A percentile compares a stretch with the other conserved stretches of the same genome.
phyloP scores from a whole-genome alignment of 164 flowering plant genomes.

The Annona squamosa region DNA sequence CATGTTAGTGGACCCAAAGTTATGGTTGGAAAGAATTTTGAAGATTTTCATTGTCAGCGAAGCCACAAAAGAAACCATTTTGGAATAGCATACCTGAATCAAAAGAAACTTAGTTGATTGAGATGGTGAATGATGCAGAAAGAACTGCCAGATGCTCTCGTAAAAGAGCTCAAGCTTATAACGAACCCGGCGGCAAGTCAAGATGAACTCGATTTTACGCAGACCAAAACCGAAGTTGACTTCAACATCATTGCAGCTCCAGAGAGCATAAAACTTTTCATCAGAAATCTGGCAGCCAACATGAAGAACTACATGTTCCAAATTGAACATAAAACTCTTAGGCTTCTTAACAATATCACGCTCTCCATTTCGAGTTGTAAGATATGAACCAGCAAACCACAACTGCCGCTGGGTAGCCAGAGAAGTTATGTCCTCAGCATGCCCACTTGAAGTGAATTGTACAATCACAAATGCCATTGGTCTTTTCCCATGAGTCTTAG shows the following conservation, averaged over 20 bases:
- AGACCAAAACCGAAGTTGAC: slow-evolving; percentile 44
- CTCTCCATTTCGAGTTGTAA: slow-evolving; percentile 36
- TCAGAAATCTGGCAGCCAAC: slow-evolving; percentile 63
- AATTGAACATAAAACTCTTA: slow-evolving; percentile 22
- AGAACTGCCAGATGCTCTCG: slow-evolving; percentile 64
- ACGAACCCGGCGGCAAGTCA: slow-evolving; percentile 5
- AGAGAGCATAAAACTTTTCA: slow-evolving; percentile 35
- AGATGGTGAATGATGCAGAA: slow-evolving; percentile 36
- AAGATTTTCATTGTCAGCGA: no score
- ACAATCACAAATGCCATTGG: slow-evolving; percentile 48
- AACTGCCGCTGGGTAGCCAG: slow-evolving; percentile 20
- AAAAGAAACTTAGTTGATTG: slow-evolving; percentile 39
- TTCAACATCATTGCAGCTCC: slow-evolving; percentile 25
- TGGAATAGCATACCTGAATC: slow-evolving; percentile 48
- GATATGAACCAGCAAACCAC: slow-evolving; percentile 29
- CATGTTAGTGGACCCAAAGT: no score
- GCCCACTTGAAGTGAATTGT: slow-evolving; percentile 33
- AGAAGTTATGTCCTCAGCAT: slow-evolving; percentile 32
- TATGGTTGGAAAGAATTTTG: no score
- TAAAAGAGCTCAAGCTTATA: slow-evolving; percentile 43
- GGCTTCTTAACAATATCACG: slow-evolving; percentile 51
- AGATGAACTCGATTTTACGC: slow-evolving; percentile 16
- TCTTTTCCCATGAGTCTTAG: slow-evolving; percentile 14
- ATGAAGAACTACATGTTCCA: slow-evolving; percentile 32
- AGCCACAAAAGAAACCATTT: no score